A percentile compares a stretch with the other conserved stretches of the same genome.
phyloP scores from a whole-genome alignment of 768 basidiomycete species.

The Hygrocybe coccinea region DNA sequence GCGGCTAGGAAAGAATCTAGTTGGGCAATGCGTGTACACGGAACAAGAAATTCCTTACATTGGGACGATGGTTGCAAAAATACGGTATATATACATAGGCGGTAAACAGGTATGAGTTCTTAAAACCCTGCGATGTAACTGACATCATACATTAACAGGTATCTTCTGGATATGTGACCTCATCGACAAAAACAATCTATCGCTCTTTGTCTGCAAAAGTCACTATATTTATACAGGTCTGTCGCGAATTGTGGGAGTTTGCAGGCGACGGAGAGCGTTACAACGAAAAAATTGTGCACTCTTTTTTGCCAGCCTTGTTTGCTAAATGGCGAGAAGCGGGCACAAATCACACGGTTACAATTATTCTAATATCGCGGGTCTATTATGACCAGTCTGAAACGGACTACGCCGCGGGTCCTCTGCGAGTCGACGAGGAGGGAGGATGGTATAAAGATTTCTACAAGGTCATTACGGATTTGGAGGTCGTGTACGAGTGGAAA shows the following conservation, averaged over 20 bases:
- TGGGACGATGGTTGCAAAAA: constrained; percentile 75
- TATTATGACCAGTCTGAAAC: constrained; percentile 80
- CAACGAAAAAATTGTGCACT: constrained; percentile 96
- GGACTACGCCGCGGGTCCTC: constrained; percentile 76
- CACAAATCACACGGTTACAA: constrained; percentile 90
- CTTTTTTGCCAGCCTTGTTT: constrained; percentile 89
- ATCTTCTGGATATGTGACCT: constrained; percentile 74
- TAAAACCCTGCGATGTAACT: constrained; percentile 4
- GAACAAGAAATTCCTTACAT: constrained; percentile 85
- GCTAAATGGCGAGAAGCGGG: constrained; percentile 75
- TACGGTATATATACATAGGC: constrained; percentile 69
- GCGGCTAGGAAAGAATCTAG: constrained; percentile 78
- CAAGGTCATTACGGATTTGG: constrained; percentile 91
- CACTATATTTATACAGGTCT: constrained; percentile 95
- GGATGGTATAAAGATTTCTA: constrained; percentile 92
- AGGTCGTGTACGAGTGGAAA: constrained; percentile 84
- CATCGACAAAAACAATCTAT: constrained; percentile 82
- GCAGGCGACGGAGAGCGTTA: constrained; percentile 93
- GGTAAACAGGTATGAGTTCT: constrained; percentile 52
- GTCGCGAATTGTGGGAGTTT: constrained; percentile 95
- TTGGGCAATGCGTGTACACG: constrained; percentile 74
- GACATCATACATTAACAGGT: constrained; percentile 42
- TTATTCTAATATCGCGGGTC: constrained; percentile 91
- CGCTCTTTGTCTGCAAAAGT: constrained; percentile 87
- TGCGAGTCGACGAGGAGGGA: constrained; percentile 69